Evolutionary conservation across 2,329 filamentous ascomycete genomes (phyloP), one percentile per base, ranked within the genome.

Genomic region (Colletotrichum ledebouriae): DNA sequence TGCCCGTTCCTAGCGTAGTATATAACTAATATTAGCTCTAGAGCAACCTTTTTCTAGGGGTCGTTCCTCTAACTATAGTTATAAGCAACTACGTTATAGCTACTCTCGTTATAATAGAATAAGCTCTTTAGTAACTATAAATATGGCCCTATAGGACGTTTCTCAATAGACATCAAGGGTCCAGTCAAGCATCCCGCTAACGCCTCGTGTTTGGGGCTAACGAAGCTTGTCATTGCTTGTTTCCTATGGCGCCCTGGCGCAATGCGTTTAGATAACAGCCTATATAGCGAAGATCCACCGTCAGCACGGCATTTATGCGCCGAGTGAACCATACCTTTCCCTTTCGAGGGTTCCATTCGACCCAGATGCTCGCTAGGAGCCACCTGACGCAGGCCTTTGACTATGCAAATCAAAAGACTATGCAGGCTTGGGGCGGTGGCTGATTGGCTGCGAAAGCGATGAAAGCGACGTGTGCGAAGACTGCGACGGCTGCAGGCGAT

Each of bases 191-290:
- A n/a, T n/a, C n/a, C n/a, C n/a, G n/a, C n/a, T n/a, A n/a, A n/a
- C n/a, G n/a, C n/a, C n/a, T n/a, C n/a, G n/a, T n/a, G n/a, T n/a
- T n/a, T n/a, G n/a, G n/a, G n/a, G 22, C 59, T 13, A 34, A 55
- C 49, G 61, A 65, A 68, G 65, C 65, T 68, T 68, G 65, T 25
- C 22, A 25, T 68, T 68, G 65, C 22, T 55, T 63, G 22, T 50
- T 25, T 25, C 25, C 25, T 25, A 4, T 65, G 60, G 65, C 20
- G 60, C 53, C 22, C 49, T 52, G 50, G 29, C 39, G 37, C 22
- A 13, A 25, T 22, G 22, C 25, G 55, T 22, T 15, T 20, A 39
- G 12, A 39, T 39, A 5, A 13, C 34, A 39, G 49, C 25, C 33
- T 52, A 52, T 20, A 52, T 52, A 52, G 33, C 49, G 33, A 20